Evolutionary conservation across 768 basidiomycete species (phyloP).

Genomic region (Lepiota brunneoincarnata): DNA sequence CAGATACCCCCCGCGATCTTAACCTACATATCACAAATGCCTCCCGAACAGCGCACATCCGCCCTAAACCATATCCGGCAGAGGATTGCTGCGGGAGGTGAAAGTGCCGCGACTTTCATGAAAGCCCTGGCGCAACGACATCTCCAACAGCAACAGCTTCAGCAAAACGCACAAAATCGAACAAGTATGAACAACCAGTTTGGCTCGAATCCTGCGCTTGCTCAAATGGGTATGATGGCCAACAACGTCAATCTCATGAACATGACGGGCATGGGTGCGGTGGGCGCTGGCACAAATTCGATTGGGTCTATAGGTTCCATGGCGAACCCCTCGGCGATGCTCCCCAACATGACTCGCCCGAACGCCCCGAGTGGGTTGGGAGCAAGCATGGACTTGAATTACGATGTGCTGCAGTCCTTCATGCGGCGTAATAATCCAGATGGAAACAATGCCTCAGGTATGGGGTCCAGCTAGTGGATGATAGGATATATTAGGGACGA

Average conservation of each 20-base stretch:
- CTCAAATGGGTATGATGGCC: not conserved
- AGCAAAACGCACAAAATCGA: conserved; percentile 18
- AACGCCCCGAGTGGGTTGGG: conserved; percentile 14
- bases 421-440: conserved; percentile 32
- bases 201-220: not conserved
- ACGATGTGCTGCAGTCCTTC: conserved; percentile 43
- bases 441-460: conserved; percentile 12
- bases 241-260: conserved; percentile 7
- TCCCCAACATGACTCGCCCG: conserved; percentile 12
- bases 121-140: conserved; percentile 17
- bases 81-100: conserved; percentile 10
- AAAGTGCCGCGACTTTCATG: conserved; percentile 5
- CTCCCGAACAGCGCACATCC: conserved; percentile 23
- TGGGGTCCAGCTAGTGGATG: not conserved
- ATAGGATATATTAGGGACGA: not conserved
- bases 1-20: conserved; percentile 16
- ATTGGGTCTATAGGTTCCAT: not conserved
- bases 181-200: conserved; percentile 10
- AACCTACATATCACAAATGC: conserved; percentile 21
- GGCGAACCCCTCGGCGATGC: conserved; percentile 6
- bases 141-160: conserved; percentile 23
- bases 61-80: conserved; percentile 18
- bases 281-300: conserved; percentile 1
- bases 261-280: conserved; percentile 14
- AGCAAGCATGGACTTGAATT: conserved; percentile 27